Evolutionary conservation across 2,329 filamentous ascomycete species (phyloP).

Genomic region (Chaetothyriales sp.): DNA sequence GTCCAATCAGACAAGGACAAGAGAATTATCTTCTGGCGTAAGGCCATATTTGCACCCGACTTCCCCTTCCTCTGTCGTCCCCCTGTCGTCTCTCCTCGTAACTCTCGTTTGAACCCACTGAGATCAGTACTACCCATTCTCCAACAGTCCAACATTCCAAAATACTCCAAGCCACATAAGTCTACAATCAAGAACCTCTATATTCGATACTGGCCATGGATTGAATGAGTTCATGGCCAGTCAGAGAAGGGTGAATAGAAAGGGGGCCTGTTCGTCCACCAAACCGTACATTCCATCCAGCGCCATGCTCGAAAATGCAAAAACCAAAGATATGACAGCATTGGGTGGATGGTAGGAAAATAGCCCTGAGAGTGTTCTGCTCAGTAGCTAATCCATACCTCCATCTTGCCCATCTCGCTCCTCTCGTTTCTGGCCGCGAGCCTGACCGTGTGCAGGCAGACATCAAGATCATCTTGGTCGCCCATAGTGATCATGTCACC

Average conservation of each 20-base stretch:
- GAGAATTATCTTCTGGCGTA: neutral
- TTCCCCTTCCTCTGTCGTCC: neutral
- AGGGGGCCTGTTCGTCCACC: neutral
- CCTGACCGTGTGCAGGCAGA: slow-evolving; percentile 60
- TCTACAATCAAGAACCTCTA: neutral
- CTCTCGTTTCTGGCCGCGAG: slow-evolving; percentile 55
- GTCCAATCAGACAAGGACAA: neutral
- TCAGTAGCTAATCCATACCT: slow-evolving; percentile 47
- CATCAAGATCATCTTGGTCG: slow-evolving; percentile 88
- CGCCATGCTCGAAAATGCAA: neutral
- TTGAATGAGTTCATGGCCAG: neutral
- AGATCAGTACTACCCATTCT: neutral
- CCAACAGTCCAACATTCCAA: neutral
- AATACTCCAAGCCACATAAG: neutral
- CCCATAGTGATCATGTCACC: slow-evolving; percentile 95
- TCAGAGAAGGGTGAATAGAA: neutral
- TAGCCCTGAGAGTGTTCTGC: neutral
- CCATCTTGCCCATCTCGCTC: slow-evolving; percentile 79
- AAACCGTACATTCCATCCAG: neutral
- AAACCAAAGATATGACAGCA: neutral
- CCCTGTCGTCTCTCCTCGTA: neutral
- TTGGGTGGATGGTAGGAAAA: neutral
- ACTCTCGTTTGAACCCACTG: neutral
- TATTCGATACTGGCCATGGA: neutral
- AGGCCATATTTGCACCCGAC: neutral